Evolutionary conservation across 2,329 filamentous ascomycete species (phyloP).

Genomic region (Onygena corvina): DNA sequence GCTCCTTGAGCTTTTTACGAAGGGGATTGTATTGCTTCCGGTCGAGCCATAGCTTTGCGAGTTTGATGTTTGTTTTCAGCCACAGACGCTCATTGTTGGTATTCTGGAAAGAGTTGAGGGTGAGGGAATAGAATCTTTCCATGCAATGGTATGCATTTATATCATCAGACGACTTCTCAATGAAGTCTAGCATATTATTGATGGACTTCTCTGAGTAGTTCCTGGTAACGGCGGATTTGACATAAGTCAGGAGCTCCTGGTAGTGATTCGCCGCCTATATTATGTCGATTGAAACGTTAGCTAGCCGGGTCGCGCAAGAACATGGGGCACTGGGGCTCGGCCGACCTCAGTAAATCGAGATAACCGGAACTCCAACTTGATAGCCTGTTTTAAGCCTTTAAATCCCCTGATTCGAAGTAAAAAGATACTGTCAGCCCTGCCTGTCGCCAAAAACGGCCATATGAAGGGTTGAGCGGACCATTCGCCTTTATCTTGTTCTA

Average conservation of each 20-base stretch:
- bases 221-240: slow-evolving; percentile 89
- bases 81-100: slow-evolving; percentile 95
- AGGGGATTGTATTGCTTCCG: slow-evolving; percentile 75
- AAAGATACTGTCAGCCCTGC: background rate
- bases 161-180: slow-evolving; percentile 77
- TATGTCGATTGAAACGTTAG: background rate
- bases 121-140: slow-evolving; percentile 90
- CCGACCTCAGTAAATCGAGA: slow-evolving; percentile 68
- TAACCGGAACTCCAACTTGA: slow-evolving; percentile 87
- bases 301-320: background rate
- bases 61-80: slow-evolving; percentile 97
- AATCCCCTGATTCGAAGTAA: slow-evolving; percentile 58
- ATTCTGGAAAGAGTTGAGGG: slow-evolving; percentile 85
- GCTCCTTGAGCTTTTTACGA: slow-evolving; percentile 69
- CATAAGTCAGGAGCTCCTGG: slow-evolving; percentile 87
- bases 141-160: slow-evolving; percentile 66
- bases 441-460: background rate
- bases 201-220: slow-evolving; percentile 99
- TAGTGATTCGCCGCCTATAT: slow-evolving; percentile 78
- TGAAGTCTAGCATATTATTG: slow-evolving; percentile 97
- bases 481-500: slow-evolving; percentile 87
- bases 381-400: slow-evolving; percentile 94
- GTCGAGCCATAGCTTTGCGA: slow-evolving; percentile 80
- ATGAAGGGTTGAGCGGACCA: slow-evolving; percentile 44
- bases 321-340: background rate